Conservation (phyloP, 768 basidiomycete genomes). For the Serendipita indica region DNA sequence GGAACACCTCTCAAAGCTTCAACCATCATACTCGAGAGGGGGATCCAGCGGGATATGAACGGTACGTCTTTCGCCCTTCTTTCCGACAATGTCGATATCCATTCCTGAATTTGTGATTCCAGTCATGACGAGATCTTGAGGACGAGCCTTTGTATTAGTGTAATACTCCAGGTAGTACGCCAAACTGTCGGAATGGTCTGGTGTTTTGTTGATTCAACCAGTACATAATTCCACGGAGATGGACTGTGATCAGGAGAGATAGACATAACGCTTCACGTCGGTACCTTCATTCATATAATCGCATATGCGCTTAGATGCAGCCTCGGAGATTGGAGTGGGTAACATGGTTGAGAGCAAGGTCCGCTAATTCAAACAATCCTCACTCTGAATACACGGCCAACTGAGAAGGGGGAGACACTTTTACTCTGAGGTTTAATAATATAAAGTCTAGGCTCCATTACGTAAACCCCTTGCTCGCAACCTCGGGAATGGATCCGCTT, state of each 20-base stretch:
- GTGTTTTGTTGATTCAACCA: background rate
- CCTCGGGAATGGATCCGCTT: conserved; percentile 65
- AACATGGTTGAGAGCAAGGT: background rate
- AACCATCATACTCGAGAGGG: background rate
- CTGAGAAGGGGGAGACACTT: background rate
- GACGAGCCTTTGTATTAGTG: background rate
- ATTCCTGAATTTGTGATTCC: background rate
- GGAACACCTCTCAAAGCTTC: background rate
- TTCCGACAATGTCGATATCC: background rate
- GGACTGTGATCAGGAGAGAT: background rate
- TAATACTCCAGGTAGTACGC: conserved; percentile 1
- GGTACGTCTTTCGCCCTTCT: background rate
- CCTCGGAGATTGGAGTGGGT: background rate
- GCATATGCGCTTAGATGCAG: conserved; percentile 6
- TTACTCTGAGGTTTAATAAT: background rate
- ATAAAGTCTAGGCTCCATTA: background rate
- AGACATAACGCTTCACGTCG: no score
- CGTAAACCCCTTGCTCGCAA: conserved; percentile 20
- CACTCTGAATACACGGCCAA: background rate
- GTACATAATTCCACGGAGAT: no score
- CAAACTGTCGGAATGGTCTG: background rate
- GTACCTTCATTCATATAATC: conserved; percentile 8
- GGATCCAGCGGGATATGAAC: conserved; percentile 1
- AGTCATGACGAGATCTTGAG: background rate
- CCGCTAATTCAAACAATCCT: background rate